Percentiles rank a stretch among this genome's conserved stretches.
These are phyloP conservation scores for Omphalotus guepiniiformis DNA, from an alignment of 768 basidiomycete species.

Conservation along the genomic window DNA sequence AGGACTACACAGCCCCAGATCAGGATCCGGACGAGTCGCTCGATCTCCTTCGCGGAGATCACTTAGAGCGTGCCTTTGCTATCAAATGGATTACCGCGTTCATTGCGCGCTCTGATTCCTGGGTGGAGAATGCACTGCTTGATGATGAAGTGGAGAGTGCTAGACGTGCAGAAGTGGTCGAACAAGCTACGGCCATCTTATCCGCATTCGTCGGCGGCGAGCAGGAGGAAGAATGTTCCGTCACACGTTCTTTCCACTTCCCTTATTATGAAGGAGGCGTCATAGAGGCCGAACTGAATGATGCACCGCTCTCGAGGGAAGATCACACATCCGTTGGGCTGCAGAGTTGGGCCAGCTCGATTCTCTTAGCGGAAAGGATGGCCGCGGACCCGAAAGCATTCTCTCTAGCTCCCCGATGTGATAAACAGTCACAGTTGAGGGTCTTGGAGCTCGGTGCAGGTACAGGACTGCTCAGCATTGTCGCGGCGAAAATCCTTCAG, in stretches of 20 bases:
- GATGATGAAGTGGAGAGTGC: conserved; percentile 32
- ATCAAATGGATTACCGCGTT: conserved; percentile 75
- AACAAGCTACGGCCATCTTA: conserved; percentile 57
- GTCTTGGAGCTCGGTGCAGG: conserved; percentile 84
- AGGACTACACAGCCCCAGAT: too few species aligned
- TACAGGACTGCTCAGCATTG: conserved; percentile 79
- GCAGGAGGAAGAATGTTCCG: conserved; percentile 32
- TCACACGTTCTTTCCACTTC: conserved; percentile 55
- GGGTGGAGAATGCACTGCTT: conserved; percentile 29
- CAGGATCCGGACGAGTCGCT: conserved; percentile 26
- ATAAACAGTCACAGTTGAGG: conserved; percentile 25
- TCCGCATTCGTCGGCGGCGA: conserved; percentile 43
- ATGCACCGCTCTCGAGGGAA: conserved; percentile 55
- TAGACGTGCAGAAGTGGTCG: conserved; percentile 41
- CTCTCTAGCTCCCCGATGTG: conserved; percentile 21
- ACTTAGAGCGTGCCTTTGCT: conserved; percentile 62
- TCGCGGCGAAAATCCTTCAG: conserved; percentile 44
- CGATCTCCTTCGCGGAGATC: conserved; percentile 54
- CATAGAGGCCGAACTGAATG: conserved; percentile 58
- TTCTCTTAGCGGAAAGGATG: conserved; percentile 63
- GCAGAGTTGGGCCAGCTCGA: conserved; percentile 82
- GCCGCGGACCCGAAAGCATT: conserved; percentile 43
- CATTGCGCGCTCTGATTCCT: conserved; percentile 53
- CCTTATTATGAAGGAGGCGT: conserved; percentile 15
- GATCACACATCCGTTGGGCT: conserved; percentile 81